Conservation (phyloP, 2,329 filamentous ascomycete genomes). For the Didymella pomorum region DNA sequence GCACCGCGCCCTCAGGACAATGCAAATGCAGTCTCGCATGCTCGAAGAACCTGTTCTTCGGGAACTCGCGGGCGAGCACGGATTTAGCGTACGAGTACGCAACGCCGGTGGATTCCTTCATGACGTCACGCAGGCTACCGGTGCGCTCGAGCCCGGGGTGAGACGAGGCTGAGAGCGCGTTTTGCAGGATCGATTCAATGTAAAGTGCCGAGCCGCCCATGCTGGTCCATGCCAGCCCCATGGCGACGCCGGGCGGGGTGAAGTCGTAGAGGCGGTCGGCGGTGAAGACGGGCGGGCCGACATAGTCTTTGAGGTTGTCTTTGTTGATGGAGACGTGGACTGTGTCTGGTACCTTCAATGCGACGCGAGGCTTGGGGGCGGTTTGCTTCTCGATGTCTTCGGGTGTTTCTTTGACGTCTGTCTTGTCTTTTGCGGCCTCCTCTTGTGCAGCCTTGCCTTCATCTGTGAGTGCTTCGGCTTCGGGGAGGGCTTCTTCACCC, state of each 20-base stretch:
- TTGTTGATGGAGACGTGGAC: slow-evolving; percentile 88
- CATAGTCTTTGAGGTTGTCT: slow-evolving; percentile 93
- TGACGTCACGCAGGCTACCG: slow-evolving; percentile 92
- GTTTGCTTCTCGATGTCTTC: slow-evolving; percentile 65
- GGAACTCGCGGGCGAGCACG: slow-evolving; percentile 82
- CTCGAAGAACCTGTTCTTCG: slow-evolving; percentile 94
- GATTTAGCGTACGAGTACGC: slow-evolving; percentile 97
- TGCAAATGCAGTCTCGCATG: slow-evolving; percentile 95
- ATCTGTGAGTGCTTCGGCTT: slow-evolving; percentile 82
- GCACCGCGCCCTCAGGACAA: slow-evolving; percentile 94
- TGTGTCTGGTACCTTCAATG: slow-evolving; percentile 82
- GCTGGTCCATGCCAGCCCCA: slow-evolving; percentile 98
- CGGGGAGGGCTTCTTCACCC: slow-evolving; percentile 81
- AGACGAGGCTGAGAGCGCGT: slow-evolving; percentile 75
- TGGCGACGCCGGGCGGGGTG: slow-evolving; percentile 91
- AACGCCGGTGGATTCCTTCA: slow-evolving; percentile 96
- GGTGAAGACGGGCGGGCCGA: slow-evolving; percentile 94
- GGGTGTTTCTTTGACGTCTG: slow-evolving; percentile 69
- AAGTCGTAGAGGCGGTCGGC: slow-evolving; percentile 94
- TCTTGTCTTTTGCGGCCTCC: slow-evolving; percentile 72
- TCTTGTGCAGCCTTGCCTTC: slow-evolving; percentile 82
- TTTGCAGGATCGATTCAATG: slow-evolving; percentile 94
- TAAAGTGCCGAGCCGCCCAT: slow-evolving; percentile 97
- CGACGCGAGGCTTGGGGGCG: slow-evolving; percentile 72
- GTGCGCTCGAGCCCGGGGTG: slow-evolving; percentile 87